Evolutionary conservation across 805 yeast genomes (phyloP).

Genomic region (Kazachstania martiniae): DNA sequence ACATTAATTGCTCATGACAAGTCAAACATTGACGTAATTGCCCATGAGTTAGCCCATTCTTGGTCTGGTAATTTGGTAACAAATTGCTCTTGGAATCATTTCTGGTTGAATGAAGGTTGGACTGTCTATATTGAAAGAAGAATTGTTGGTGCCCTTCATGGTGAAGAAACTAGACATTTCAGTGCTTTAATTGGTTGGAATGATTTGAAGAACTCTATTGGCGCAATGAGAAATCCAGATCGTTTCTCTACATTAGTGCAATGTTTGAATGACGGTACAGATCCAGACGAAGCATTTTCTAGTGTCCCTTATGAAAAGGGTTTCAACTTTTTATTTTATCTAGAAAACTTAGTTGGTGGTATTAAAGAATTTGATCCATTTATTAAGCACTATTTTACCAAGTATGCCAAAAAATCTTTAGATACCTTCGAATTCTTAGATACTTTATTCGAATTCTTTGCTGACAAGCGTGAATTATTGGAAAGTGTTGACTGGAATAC

Average conservation of each 20-base stretch:
- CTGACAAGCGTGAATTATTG: conserved; percentile 38
- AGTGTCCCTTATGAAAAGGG: conserved; percentile 91
- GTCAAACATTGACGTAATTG: conserved; percentile 79
- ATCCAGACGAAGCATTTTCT: conserved; percentile 85
- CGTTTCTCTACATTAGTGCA: conserved; percentile 59
- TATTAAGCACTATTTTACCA: conserved; percentile 64
- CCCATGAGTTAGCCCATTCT: conserved; percentile 87
- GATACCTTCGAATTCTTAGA: conserved; percentile 78
- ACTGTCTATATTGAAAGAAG: conserved; percentile 85
- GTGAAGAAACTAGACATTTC: conserved; percentile 68
- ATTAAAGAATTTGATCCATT: conserved; percentile 60
- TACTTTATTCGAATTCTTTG: conserved; percentile 55
- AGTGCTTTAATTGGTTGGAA: conserved; percentile 84
- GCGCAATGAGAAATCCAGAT: conserved; percentile 45
- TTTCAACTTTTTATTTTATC: conserved; percentile 60
- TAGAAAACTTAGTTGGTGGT: conserved; percentile 65
- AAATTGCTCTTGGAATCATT: conserved; percentile 85
- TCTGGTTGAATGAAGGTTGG: conserved; percentile 96
- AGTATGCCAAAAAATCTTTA: conserved; percentile 57
- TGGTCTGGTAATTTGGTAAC: conserved; percentile 91
- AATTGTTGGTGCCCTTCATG: conserved; percentile 68
- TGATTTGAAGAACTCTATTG: conserved; percentile 57
- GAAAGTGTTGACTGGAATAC: conserved; percentile 73
- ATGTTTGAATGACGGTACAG: conserved; percentile 54
- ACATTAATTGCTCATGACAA: conserved; percentile 78